A percentile compares a stretch with the other conserved stretches of the same genome.
Conservation (phyloP, 2,329 filamentous ascomycete genomes). For the Shiraia sp. region DNA sequence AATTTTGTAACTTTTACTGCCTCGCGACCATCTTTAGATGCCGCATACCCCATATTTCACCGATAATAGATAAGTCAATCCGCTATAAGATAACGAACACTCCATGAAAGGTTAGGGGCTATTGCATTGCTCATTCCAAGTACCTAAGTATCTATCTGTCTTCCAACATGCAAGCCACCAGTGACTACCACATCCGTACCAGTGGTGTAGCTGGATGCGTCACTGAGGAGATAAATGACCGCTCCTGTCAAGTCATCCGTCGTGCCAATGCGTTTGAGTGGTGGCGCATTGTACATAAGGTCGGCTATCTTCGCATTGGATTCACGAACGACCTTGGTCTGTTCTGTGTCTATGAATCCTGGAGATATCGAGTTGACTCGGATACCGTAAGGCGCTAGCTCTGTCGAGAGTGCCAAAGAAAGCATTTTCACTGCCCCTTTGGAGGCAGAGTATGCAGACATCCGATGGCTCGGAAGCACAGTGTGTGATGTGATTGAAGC, state of each 20-base stretch:
- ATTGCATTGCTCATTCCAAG: too few relatives aligned
- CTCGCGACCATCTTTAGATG: too few relatives aligned
- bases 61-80: too few relatives aligned
- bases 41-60: too few relatives aligned
- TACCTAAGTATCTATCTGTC: not conserved
- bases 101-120: too few relatives aligned
- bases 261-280: constrained; percentile 3
- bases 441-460: constrained; percentile 2
- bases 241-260: constrained; percentile 3
- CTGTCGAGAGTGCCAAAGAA: constrained; percentile 3
- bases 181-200: constrained; percentile 6
- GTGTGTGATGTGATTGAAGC: constrained; percentile 5
- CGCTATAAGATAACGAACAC: too few relatives aligned
- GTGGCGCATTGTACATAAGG: constrained; percentile 4
- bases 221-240: constrained; percentile 4
- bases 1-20: too few relatives aligned
- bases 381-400: constrained; percentile 8
- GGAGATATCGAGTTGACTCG: constrained; percentile 9
- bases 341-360: constrained; percentile 10
- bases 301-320: constrained; percentile 1
- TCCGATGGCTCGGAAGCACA: constrained; percentile 1
- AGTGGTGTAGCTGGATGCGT: constrained; percentile 4
- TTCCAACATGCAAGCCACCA: constrained; percentile 5
- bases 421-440: constrained; percentile 6
- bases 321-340: not conserved